Base-by-base conservation (phyloP, 345 rosid genomes). In the Citrus maxima region DNA sequence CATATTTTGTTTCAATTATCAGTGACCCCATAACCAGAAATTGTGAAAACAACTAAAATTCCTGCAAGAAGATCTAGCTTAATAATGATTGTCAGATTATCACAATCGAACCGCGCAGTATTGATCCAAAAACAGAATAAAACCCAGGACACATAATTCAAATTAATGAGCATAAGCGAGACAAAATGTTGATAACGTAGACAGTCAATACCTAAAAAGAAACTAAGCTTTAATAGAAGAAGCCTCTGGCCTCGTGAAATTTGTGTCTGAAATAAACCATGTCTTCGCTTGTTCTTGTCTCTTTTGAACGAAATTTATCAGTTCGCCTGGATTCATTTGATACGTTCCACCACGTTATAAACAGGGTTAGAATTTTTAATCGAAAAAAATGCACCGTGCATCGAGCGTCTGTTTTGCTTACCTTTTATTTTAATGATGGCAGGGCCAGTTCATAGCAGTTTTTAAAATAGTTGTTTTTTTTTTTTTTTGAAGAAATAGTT, bases 11-110 rank as follows among this genome's bases (percentile, higher is more conserved):
- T 54, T 34, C 69, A 21, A 65, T 65, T 65, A 46, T 19, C 73
- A 16, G 16, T 24, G 10, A 51, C 35, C 37, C 37, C 34, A 18
- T 25, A 25, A 70, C 18, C 12, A 42, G 21, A 27, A 69, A 37
- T 25, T 25, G 73, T 14, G 10, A 70, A 69, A 70, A 49, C 73
- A 46, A 18, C 19, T 25, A 70, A 70, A 70, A 70, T 70, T 70
- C 73, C 5, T 1, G 28, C 4, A 69, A 22, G 8, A 21, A 21
- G 5, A 67, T 67, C 14, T 37, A 22, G 7, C 16, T 63, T 34
- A 16, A 63, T 61, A 16, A 12, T 61, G 19, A 4, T 63, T 27
- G 30, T 30, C n/a, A 30, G 67, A 63, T 30, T 28, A 30, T 63
- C 67, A 30, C 10, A 63, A 32, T 32, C 69, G 69, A 34, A 19